Percentiles rank a stretch among this genome's conserved stretches.
Conservation (phyloP, 1,284 basidiomycete species). For the Earliella scabrosa region DNA sequence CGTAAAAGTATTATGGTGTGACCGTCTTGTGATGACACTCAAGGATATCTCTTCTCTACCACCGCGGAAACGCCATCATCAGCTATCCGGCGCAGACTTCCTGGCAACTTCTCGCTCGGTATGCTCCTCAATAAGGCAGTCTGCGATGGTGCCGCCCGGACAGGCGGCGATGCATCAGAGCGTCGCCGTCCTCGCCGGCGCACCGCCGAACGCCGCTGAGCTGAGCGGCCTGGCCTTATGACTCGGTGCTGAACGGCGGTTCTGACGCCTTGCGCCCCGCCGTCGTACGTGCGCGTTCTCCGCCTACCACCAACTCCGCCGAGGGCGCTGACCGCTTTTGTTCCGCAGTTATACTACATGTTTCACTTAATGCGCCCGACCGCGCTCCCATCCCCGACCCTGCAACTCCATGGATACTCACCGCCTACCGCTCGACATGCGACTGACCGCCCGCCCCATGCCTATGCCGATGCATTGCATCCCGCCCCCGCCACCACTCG, state of each 20-base stretch:
- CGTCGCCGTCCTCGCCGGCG: constrained; percentile 19
- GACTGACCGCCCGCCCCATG: neutral
- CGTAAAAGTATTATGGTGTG: constrained; percentile 25
- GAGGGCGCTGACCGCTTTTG: neutral
- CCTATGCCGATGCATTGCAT: neutral
- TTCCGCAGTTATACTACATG: constrained; percentile 18
- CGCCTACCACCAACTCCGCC: neutral
- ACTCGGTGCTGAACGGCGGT: constrained; percentile 13
- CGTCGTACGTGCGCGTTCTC: constrained; percentile 4
- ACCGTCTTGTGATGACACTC: constrained; percentile 20
- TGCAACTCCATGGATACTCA: neutral
- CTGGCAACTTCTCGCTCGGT: constrained; percentile 28
- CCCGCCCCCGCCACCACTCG: neutral
- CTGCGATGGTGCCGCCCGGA: constrained; percentile 18
- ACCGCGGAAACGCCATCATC: constrained; percentile 36
- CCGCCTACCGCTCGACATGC: neutral
- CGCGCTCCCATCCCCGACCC: neutral
- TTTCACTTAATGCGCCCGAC: constrained; percentile 21
- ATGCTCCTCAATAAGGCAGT: constrained; percentile 30
- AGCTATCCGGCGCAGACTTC: constrained; percentile 29
- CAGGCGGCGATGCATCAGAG: constrained; percentile 21
- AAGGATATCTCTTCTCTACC: constrained; percentile 34
- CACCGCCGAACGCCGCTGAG: constrained; percentile 18
- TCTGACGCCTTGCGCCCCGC: neutral
- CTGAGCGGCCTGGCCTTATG: constrained; percentile 26